Evolutionary conservation across 352 stramenopile species (phyloP), one percentile per base, ranked within the genome.

Genomic region (Phytophthora ramorum): DNA sequence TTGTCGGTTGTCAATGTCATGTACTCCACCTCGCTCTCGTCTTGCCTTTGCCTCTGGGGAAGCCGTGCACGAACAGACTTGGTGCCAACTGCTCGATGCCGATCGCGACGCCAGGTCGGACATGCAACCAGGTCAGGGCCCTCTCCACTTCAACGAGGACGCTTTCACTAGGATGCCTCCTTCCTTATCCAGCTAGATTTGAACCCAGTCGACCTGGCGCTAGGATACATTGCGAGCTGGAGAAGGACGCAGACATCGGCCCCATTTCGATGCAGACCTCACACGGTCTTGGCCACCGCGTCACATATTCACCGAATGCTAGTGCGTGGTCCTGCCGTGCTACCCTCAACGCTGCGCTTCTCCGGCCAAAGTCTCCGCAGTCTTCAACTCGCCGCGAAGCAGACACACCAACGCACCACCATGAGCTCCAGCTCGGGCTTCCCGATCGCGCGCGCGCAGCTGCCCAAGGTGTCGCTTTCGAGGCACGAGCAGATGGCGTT

Each of bases 401-500:
- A 51, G 17, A 22, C 20, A 34, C 26, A 32, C 26, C 4, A 32
- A 32, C 22, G 22, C 19, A n/a, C 28, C 9, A n/a, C 32, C 17
- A 70, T 64, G 54, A 70, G 19, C 30, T 56, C 55, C 19, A 59
- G 30, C 17, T 37, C 56, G 17, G 17, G 28, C 8, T 80, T 83
- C 44, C 71, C 71, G 0, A 48, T 83, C 14, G 61, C 69, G 40
- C 61, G 71, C 17, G 43, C 59, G 2, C 68, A 67, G 48, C 55
- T 83, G 38, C 75, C 71, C 1, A 49, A 38, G n/a, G 47, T 78
- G 12, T 24, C 44, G 13, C 47, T 78, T 4, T 67, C 54, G 30
- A n/a, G 19, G 0, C 61, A 60, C 5, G 71, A 79, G 37, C 56
- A 71, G 24, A 30, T 32, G 1, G 66, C 37, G 4, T 44, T 66